A percentile compares a stretch with the other conserved stretches of the same genome.
Evolutionary conservation across 2,329 filamentous ascomycete species (phyloP).

Genomic region (Trichoderma lentiforme): DNA sequence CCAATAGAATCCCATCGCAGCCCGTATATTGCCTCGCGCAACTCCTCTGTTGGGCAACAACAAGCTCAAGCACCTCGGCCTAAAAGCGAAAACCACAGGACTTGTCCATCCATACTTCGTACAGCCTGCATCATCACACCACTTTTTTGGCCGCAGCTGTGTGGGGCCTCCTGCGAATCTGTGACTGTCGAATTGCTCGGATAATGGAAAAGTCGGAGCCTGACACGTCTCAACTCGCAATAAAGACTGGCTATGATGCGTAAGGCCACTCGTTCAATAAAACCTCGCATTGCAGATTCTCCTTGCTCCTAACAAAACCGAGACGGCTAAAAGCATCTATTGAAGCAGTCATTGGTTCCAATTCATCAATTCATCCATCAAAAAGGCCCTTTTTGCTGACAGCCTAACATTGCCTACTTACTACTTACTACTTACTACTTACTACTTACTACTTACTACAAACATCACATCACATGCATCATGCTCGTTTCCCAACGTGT

Average conservation of each 20-base stretch:
- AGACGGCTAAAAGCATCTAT: background rate
- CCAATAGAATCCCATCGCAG: background rate
- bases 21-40: background rate
- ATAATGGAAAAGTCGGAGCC: background rate
- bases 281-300: background rate
- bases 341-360: background rate
- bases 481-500: background rate
- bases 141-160: background rate
- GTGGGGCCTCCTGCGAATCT: background rate
- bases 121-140: conserved; percentile 9
- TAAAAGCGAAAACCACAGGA: background rate
- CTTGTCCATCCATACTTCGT: background rate
- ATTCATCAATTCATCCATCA: background rate
- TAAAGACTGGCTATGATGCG: background rate
- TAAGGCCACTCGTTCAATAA: background rate
- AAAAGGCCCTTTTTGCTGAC: background rate
- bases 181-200: background rate
- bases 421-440: background rate
- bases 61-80: background rate
- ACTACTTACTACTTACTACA: background rate
- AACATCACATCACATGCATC: background rate
- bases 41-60: conserved; percentile 6
- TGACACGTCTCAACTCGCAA: background rate
- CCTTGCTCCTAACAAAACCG: background rate
- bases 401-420: background rate